Conservation (phyloP, 1,284 basidiomycete species). For the Ceratobasidium papillatum region DNA sequence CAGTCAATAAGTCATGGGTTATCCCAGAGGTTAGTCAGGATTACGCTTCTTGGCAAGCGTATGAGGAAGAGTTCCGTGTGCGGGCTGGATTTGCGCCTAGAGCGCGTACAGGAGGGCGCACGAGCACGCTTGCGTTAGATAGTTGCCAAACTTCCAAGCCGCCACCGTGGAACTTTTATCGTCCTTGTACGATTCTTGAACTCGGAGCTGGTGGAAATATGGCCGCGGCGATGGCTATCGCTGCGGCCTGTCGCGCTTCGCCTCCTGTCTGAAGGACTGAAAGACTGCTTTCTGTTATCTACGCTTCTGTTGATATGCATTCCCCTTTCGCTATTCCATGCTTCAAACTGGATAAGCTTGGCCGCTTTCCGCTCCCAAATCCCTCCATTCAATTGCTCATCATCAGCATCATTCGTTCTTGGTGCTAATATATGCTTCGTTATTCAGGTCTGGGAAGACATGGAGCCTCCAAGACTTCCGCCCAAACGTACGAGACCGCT, state of each 20-base stretch:
- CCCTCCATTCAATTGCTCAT: not conserved
- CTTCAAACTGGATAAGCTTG: no score
- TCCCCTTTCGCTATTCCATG: not conserved
- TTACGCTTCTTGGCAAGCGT: constrained; percentile 5
- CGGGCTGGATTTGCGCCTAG: not conserved
- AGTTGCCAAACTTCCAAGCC: not conserved
- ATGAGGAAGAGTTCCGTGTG: constrained; percentile 1
- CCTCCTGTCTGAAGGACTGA: constrained; percentile 3
- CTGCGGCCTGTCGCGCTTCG: not conserved
- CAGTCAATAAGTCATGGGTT: constrained; percentile 21
- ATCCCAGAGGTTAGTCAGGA: constrained; percentile 36
- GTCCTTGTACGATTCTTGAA: constrained; percentile 5
- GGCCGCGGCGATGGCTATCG: constrained; percentile 2
- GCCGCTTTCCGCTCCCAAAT: not conserved
- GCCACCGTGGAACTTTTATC: not conserved
- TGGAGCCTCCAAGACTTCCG: constrained; percentile 25
- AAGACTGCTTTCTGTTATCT: constrained; percentile 1
- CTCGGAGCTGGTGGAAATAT: constrained; percentile 12
- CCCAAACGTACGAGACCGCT: constrained; percentile 11
- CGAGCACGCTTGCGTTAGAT: not conserved
- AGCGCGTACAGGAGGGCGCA: not conserved
- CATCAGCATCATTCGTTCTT: not conserved
- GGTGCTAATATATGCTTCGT: not conserved
- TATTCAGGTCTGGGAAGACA: constrained; percentile 35
- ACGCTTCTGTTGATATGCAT: not conserved